Base-by-base conservation (phyloP, 164 flowering plant genomes). In the Hamamelis virginiana region DNA sequence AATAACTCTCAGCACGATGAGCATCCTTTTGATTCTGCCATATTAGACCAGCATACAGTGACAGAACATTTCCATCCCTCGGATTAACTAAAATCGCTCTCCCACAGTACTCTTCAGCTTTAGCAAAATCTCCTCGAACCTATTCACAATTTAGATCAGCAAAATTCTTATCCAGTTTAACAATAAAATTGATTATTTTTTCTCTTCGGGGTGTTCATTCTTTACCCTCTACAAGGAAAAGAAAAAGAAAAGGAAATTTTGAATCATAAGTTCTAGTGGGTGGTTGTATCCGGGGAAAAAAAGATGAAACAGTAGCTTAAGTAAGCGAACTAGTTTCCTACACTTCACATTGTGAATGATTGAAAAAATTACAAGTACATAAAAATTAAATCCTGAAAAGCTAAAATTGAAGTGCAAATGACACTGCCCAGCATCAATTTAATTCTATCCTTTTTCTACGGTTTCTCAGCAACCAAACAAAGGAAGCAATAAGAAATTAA, bases 51-150 rank as follows among this genome's bases (percentile, higher is more conserved):
- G 81, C 88, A 67, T 80, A 84, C 9, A 82, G 72, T 15, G 88
- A 78, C 11, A 84, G 46, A 28, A 70, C 60, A 67, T 61, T 73
- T 8, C 75, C 86, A 68, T 84, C 88, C 33, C 41, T 60, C 25
- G 86, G 83, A 46, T 76, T 79, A 1, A 72, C 77, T 65, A 80
- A 53, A 55, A 84, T 79, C 46, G 86, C 88, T 71, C 88, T 82
- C 46, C 60, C 84, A 61, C 77, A 82, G 28, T 77, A 82, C 79
- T 83, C 86, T 69, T 83, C 89, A 27, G 86, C 86, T 66, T 76
- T 85, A 2, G 23, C 66, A 18, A 66, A 33, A 38, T 85, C 86
- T 33, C 81, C 81, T 15, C 47, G 68, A 19, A 79, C 79, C 86
- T 81, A 59, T 15, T 51, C 1, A 12, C 8, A 55, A 41, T 38